Conservation (phyloP, 495 filamentous ascomycete species). For the Aspergillus mulundensis region DNA sequence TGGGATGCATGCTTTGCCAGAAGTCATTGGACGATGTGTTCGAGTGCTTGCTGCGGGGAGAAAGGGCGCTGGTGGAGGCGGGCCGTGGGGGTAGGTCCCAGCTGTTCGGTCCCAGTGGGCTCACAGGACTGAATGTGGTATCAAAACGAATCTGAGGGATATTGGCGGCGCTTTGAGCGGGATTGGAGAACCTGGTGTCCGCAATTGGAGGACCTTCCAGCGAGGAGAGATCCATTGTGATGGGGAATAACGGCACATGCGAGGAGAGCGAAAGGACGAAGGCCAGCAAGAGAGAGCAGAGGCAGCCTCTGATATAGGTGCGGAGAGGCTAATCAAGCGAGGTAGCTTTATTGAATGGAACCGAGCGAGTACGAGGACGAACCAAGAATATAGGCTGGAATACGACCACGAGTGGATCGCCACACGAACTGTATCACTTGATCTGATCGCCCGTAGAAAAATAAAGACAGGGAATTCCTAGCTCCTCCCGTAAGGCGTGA, state of each 20-base stretch:
- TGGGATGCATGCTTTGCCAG: conserved; percentile 8
- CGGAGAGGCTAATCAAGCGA: not conserved
- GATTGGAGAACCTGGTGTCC: conserved; percentile 15
- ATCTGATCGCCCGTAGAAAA: not conserved
- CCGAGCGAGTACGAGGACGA: conserved; percentile 13
- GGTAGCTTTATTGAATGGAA: not conserved
- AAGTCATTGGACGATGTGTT: not conserved
- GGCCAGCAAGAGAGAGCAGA: not conserved
- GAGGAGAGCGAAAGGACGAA: not conserved
- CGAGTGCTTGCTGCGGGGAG: conserved; percentile 6
- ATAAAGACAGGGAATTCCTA: not conserved
- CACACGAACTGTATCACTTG: conserved; percentile 2
- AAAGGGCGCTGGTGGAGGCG: conserved; percentile 16
- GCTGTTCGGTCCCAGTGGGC: not conserved
- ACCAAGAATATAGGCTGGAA: conserved; percentile 17
- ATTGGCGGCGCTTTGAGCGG: not conserved
- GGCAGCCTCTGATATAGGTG: not conserved
- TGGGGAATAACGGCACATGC: not conserved
- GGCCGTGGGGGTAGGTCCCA: conserved; percentile 17
- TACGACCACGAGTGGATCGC: conserved; percentile 20
- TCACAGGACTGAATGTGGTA: conserved; percentile 1
- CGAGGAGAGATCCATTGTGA: conserved; percentile 35
- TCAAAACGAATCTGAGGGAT: conserved; percentile 13
- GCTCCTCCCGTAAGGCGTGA: not conserved
- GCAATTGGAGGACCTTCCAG: conserved; percentile 35